Evolutionary conservation across 495 filamentous ascomycete species (phyloP), one percentile per base, ranked within the genome.

Genomic region (Penicillium roqueforti): DNA sequence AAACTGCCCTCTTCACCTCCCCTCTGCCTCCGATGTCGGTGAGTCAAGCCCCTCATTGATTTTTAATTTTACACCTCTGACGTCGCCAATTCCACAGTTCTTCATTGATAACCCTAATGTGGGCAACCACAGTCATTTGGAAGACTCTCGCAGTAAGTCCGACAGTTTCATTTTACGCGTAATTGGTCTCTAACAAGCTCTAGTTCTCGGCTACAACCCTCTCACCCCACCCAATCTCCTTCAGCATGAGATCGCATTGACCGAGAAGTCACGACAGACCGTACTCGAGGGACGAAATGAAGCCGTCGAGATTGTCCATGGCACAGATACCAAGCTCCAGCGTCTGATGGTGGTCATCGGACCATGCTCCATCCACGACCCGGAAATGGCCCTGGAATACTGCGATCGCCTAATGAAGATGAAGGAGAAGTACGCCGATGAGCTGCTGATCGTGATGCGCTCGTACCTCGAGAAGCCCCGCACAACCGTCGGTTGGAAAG

Each of bases 401-500:
- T 93, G 90, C 76, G 85, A 90, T 59, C 81, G 86, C 53, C 76
- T 99, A 51, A 57, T 92, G 56, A 77, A 81, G 61, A 75, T 96
- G 66, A 93, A 95, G 71, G 81, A 92, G 68, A 96, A 96, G 75
- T 88, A 96, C 80, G 76, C 85, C 58, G 82, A 90, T 62, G 89
- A 97, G 63, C 80, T 99, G 13, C 74, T 96, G 47, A 95, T 99
- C 58, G 86, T 97, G 36, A 99, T 99, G 95, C 88, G 95, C 44
- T 87, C 90, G 46, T 99, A 99, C 80, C 84, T 99, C 26, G 95
- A 99, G 79, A 99, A 99, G 77, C 95, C 95, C 20, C 86, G 95
- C 58, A 99, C 95, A 13, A 99, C 95, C 0, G 92, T 99, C 14
- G 95, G 95, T 48, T 99, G 95, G 95, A 99, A 99, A 75, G 95